phyloP scores from a whole-genome alignment of 164 flowering plant species.

The Chimonanthus salicifolius region DNA sequence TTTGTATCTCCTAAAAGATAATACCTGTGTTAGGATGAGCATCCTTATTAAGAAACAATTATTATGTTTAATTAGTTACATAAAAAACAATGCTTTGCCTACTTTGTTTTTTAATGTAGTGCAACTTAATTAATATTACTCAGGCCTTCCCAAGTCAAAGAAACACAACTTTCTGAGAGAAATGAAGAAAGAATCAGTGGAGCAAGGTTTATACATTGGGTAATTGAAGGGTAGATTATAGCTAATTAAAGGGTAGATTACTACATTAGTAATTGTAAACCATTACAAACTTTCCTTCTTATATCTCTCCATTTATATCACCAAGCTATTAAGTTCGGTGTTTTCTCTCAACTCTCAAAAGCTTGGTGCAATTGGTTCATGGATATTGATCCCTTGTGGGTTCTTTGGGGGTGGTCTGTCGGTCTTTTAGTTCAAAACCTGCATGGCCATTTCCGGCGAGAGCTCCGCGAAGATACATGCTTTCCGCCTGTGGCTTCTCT shows the following conservation, averaged over 20 bases:
- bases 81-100: slow-evolving; percentile 31
- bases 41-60: too few relatives aligned
- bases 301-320: slow-evolving; percentile 18
- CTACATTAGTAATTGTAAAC: too few relatives aligned
- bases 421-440: slow-evolving; percentile 24
- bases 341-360: slow-evolving; percentile 22
- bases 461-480: slow-evolving; percentile 21
- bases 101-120: slow-evolving; percentile 14
- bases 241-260: too few relatives aligned
- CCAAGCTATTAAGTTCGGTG: slow-evolving; percentile 13
- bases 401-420: slow-evolving; percentile 63
- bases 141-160: slow-evolving; percentile 43
- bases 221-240: too few relatives aligned
- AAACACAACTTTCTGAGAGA: too few relatives aligned
- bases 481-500: slow-evolving; percentile 27
- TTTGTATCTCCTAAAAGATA: too few relatives aligned
- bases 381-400: slow-evolving; percentile 79
- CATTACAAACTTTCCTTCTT: too few relatives aligned
- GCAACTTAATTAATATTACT: background rate
- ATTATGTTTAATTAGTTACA: too few relatives aligned
- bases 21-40: too few relatives aligned
- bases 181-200: too few relatives aligned
- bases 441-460: slow-evolving; percentile 55
- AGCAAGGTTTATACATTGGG: too few relatives aligned
- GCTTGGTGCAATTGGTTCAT: slow-evolving; percentile 50